Evolutionary conservation across 2,329 filamentous ascomycete genomes (phyloP).

Genomic region (Colletotrichum viniferum): DNA sequence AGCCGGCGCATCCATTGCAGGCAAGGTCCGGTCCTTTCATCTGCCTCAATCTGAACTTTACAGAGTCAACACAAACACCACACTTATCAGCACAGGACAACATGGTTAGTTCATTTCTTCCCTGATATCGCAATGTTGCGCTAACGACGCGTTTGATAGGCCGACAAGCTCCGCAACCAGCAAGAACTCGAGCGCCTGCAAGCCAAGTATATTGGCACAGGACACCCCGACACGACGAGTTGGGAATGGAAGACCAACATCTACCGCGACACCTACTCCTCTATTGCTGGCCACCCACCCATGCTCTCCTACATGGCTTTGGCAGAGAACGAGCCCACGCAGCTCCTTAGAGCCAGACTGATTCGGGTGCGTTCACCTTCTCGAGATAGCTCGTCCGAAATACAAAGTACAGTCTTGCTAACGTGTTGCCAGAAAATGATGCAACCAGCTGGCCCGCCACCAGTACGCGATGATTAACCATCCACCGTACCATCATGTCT

Average conservation of each 20-base stretch:
- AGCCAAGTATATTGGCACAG: constrained; percentile 93
- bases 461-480: constrained; percentile 51
- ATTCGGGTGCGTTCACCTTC: constrained; percentile 67
- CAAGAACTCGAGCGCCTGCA: constrained; percentile 98
- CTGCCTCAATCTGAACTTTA: background rate
- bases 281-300: constrained; percentile 87
- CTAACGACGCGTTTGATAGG: constrained; percentile 49
- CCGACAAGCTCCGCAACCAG: constrained; percentile 96
- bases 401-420: background rate
- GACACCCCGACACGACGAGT: constrained; percentile 94
- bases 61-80: background rate
- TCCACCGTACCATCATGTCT: background rate
- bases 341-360: constrained; percentile 79
- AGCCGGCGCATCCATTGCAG: constrained; percentile 14
- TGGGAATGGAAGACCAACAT: constrained; percentile 99
- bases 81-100: background rate
- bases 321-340: constrained; percentile 82
- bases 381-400: background rate
- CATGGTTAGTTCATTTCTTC: background rate
- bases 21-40: background rate
- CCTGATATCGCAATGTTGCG: too few relatives aligned
- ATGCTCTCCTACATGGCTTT: constrained; percentile 88
- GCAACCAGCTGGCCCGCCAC: constrained; percentile 64
- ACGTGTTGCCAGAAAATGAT: constrained; percentile 64
- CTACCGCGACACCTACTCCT: constrained; percentile 88